phyloP scores from a whole-genome alignment of 139 green algal genomes.

The Desmodesmus armatus region DNA sequence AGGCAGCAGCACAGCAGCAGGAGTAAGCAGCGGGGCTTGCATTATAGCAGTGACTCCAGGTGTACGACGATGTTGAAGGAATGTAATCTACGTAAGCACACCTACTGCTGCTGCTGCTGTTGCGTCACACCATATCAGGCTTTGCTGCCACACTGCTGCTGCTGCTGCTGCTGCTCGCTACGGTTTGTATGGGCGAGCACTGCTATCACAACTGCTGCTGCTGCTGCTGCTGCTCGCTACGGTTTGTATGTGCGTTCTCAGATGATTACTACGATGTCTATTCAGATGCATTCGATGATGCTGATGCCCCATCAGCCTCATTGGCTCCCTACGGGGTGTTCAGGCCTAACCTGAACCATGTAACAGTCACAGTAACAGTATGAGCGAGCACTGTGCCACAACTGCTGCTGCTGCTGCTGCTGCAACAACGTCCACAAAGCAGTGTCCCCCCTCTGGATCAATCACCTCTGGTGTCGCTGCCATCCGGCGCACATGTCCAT shows the following conservation, averaged over 20 bases:
- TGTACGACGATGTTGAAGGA: no score
- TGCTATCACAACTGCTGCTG: slow-evolving; percentile 1
- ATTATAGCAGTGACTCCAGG: no score
- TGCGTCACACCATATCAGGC: no score
- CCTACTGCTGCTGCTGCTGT: no score
- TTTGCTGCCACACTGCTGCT: slow-evolving; percentile 7
- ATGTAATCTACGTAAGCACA: no score
- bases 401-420: slow-evolving; percentile 33
- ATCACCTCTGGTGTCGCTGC: slow-evolving; percentile 7
- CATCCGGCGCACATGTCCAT: slow-evolving; percentile 43
- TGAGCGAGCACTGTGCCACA: slow-evolving; percentile 1
- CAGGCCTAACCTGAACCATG: no score
- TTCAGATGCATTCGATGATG: no score
- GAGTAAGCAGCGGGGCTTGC: no score
- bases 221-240: background rate
- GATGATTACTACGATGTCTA: no score
- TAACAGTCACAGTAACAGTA: background rate
- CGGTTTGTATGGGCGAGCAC: background rate
- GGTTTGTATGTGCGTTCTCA: background rate
- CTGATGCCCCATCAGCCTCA: no score
- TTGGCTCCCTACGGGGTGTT: no score
- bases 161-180: slow-evolving; percentile 25
- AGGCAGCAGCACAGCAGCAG: background rate
- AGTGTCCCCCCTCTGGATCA: background rate
- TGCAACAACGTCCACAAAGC: background rate